These are phyloP conservation scores for Torulaspora maleeae DNA, from an alignment of 805 yeast genomes.

Conservation along the genomic window DNA sequence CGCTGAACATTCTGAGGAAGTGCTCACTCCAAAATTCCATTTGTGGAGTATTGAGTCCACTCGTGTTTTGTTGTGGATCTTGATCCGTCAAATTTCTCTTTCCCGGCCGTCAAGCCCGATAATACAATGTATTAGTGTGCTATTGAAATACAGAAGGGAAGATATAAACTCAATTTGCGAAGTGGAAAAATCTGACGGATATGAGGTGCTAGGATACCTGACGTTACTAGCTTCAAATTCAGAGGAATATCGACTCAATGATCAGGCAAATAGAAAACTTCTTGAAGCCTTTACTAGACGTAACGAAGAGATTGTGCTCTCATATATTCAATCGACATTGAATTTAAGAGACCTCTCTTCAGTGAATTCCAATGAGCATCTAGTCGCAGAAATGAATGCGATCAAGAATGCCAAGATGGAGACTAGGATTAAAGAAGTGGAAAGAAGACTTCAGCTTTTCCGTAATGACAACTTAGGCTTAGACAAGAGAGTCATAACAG, in stretches of 20 bases:
- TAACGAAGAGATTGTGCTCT: not conserved
- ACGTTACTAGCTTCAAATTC: not conserved
- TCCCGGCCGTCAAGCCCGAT: not conserved
- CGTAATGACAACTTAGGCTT: constrained; percentile 36
- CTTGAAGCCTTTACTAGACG: not conserved
- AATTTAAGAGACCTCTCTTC: not conserved
- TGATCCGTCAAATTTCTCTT: not conserved
- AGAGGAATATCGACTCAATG: not conserved
- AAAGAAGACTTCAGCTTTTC: constrained; percentile 20
- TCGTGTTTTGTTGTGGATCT: constrained; percentile 2
- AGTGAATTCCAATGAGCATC: not conserved
- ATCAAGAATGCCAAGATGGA: constrained; percentile 21
- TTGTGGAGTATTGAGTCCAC: not conserved
- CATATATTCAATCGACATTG: not conserved
- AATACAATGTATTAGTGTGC: not conserved
- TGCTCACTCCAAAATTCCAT: not conserved
- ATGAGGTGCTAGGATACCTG: not conserved
- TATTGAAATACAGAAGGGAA: not conserved
- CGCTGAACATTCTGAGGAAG: not conserved
- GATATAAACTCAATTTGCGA: not conserved
- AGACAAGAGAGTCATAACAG: constrained; percentile 39
- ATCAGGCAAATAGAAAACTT: not conserved
- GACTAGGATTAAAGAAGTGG: constrained; percentile 8
- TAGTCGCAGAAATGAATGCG: constrained; percentile 14
- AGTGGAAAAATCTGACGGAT: not conserved